Base-by-base conservation (phyloP, 1,284 basidiomycete genomes). In the Tilletia horrida region DNA sequence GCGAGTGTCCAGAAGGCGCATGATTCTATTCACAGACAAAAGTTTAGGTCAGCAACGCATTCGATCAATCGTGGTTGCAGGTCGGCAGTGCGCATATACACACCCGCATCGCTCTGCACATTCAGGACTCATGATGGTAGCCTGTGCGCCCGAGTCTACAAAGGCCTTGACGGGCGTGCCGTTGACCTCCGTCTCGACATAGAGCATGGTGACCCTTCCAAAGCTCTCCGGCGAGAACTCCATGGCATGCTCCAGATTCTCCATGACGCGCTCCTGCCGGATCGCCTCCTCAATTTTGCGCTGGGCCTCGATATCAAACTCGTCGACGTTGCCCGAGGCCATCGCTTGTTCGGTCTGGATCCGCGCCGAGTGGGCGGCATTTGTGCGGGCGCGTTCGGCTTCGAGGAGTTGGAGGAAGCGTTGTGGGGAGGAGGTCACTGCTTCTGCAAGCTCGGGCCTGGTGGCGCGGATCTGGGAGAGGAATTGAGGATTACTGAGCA, bases 131-230 rank as follows among this genome's bases (percentile, higher is more conserved):
- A 97, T 96, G 84, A 97, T 97, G 0, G 95, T 97, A 66, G 89
- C 88, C 76, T 98, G 96, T 2, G 96, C 95, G 29, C 95, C 95
- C 73, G 92, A 95, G 81, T 98, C 95, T 27, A 98, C 96, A 78
- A 98, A 98, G 0, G 96, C 96, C 81, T 94, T 96, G 44, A 97
- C 88, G 0, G 89, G 88, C 65, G 87, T 86, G 0, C 91, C 91
- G 77, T 98, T 98, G 2, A 98, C 93, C 47, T 80, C 75, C 50
- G 75, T 70, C 78, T 97, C 93, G 0, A 95, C 89, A 68, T 95
- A 98, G 63, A 98, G 89, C 96, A 98, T 98, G 1, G 88, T 91
- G 13, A 98, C 96, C 68, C 89, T 87, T 18, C 93, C 96, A 83
- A 98, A 98, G 61, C 88, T 88, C 83, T 97, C 94, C 0, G 95